These are phyloP conservation scores for Lagenidium giganteum DNA, from an alignment of 352 stramenopile species.

Conservation along the genomic window DNA sequence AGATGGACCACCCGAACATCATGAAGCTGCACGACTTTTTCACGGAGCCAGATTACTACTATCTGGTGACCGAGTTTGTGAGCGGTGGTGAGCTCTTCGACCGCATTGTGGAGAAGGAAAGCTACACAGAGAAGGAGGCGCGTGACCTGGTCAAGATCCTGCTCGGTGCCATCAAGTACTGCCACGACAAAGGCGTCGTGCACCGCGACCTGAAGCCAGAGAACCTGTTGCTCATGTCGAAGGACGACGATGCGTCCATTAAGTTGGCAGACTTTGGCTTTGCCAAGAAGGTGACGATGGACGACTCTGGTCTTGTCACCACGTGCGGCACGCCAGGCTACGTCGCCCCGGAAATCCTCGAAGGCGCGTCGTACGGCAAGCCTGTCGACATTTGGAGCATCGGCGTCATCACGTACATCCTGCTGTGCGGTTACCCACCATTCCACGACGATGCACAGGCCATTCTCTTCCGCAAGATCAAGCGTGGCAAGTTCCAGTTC, in stretches of 20 bases:
- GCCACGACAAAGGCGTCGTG: constrained; percentile 83
- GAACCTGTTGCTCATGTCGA: constrained; percentile 82
- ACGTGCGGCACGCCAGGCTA: constrained; percentile 78
- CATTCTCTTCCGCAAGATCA: constrained; percentile 88
- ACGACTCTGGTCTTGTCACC: constrained; percentile 55
- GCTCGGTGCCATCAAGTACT: constrained; percentile 79
- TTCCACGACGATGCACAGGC: constrained; percentile 94
- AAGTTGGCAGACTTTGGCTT: constrained; percentile 94
- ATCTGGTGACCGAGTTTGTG: constrained; percentile 87
- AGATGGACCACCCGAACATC: constrained; percentile 88
- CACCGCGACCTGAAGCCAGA: constrained; percentile 82
- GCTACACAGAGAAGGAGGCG: constrained; percentile 84
- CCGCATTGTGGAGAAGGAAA: constrained; percentile 80
- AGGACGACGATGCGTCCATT: constrained; percentile 83
- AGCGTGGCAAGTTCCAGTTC: constrained; percentile 83
- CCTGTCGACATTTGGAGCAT: constrained; percentile 86
- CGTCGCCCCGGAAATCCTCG: constrained; percentile 80
- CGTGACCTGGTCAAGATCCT: constrained; percentile 79
- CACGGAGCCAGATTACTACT: constrained; percentile 83
- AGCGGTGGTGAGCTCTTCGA: constrained; percentile 87
- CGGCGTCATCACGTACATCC: constrained; percentile 87
- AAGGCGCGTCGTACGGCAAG: constrained; percentile 76
- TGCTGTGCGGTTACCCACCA: constrained; percentile 79
- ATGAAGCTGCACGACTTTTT: constrained; percentile 90
- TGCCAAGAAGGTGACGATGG: constrained; percentile 77